phyloP scores from a whole-genome alignment of 257 asterid genomes.

The Fraxinus quadrangulata region DNA sequence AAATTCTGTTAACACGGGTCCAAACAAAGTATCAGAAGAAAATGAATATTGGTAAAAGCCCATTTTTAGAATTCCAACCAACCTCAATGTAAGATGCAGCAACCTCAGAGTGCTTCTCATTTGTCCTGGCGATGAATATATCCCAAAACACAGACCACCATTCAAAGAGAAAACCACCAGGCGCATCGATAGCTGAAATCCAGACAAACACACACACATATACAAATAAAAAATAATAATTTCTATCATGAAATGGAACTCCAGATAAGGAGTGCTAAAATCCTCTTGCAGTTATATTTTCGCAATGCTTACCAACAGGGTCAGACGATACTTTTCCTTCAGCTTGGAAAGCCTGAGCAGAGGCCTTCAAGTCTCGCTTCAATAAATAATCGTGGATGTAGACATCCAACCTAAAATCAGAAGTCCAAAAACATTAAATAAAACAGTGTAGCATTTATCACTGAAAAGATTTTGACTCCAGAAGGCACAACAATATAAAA shows the following conservation, averaged over 20 bases:
- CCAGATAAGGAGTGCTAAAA: neutral
- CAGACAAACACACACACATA: neutral
- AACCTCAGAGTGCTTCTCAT: slow-evolving; percentile 97
- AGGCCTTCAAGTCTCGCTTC: slow-evolving; percentile 92
- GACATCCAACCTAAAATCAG: slow-evolving; percentile 78
- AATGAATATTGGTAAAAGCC: neutral
- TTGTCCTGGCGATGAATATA: slow-evolving; percentile 95
- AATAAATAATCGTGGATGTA: slow-evolving; percentile 93
- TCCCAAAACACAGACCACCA: slow-evolving; percentile 99
- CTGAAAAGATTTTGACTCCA: neutral
- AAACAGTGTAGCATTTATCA: neutral
- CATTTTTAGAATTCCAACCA: slow-evolving; percentile 10
- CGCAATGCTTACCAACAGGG: slow-evolving; percentile 76
- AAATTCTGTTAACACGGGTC: neutral
- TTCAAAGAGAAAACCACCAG: slow-evolving; percentile 97
- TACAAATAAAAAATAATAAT: slow-evolving; percentile 16
- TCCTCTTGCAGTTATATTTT: neutral
- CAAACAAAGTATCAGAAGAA: neutral
- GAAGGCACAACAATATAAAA: slow-evolving; percentile 1
- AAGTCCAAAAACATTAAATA: slow-evolving; percentile 16
- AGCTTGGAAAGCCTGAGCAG: slow-evolving; percentile 96
- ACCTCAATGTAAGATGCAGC: slow-evolving; percentile 99
- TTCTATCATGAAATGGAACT: neutral
- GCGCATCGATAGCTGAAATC: slow-evolving; percentile 95
- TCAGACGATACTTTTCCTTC: slow-evolving; percentile 99